Conservation (phyloP, 208 protist species). For the Leishmania turanica region DNA sequence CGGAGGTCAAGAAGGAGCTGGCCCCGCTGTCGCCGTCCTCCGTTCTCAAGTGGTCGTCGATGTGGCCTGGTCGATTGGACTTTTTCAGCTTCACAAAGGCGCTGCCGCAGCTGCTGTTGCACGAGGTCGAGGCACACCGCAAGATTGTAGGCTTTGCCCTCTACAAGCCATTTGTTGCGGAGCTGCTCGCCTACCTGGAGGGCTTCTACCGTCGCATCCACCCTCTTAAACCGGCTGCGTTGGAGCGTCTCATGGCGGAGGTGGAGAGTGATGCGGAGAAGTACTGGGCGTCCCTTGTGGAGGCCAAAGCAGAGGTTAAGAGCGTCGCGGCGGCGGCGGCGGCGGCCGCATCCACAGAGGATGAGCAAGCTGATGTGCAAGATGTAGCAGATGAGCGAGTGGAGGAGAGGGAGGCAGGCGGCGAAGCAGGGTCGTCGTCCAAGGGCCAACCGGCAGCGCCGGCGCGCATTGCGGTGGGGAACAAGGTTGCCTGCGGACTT, state of each 20-base stretch:
- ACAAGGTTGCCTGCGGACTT: constrained; percentile 53
- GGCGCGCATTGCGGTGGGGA: constrained; percentile 25
- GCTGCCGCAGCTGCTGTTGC: constrained; percentile 49
- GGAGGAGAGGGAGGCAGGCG: neutral
- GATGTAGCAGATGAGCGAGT: constrained; percentile 7
- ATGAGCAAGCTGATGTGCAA: neutral
- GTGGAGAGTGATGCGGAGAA: constrained; percentile 57
- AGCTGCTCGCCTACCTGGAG: constrained; percentile 57
- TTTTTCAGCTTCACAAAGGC: constrained; percentile 71
- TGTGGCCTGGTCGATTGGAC: constrained; percentile 62
- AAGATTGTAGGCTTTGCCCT: constrained; percentile 74
- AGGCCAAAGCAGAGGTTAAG: constrained; percentile 39
- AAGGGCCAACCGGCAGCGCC: neutral
- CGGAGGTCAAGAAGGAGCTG: neutral
- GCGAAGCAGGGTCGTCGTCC: neutral
- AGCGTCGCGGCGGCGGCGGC: constrained; percentile 24
- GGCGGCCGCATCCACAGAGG: constrained; percentile 34
- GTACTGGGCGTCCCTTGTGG: constrained; percentile 72
- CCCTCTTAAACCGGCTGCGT: constrained; percentile 47
- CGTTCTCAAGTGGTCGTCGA: constrained; percentile 10
- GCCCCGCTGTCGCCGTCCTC: constrained; percentile 18
- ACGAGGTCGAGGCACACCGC: constrained; percentile 57
- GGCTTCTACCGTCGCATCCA: constrained; percentile 66
- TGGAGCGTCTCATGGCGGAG: constrained; percentile 52
- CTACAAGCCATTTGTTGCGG: constrained; percentile 63